phyloP scores from a whole-genome alignment of 2,329 filamentous ascomycete species.

The Chrysoporthe austroafricana region DNA sequence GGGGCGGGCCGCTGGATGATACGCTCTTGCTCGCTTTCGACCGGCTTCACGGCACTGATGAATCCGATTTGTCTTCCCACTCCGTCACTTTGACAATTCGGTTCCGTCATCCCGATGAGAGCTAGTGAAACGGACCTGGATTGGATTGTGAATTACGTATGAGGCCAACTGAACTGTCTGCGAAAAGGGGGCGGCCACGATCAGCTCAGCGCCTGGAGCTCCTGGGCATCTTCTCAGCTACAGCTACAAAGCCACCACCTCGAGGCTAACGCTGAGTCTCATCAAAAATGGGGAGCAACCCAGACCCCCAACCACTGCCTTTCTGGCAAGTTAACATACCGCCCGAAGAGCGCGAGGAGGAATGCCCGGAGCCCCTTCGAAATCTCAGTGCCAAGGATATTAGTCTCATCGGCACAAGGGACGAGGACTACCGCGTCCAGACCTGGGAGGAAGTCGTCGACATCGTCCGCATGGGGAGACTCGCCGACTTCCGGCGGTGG shows the following conservation, averaged over 20 bases:
- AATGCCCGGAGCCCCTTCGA: constrained; percentile 74
- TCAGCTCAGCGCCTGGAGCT: background rate
- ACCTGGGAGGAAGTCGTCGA: constrained; percentile 72
- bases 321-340: constrained; percentile 88
- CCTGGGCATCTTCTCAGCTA: background rate
- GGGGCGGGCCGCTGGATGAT: background rate
- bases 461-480: constrained; percentile 66
- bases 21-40: background rate
- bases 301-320: constrained; percentile 44
- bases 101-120: background rate
- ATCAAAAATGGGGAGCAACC: constrained; percentile 42
- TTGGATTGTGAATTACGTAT: background rate
- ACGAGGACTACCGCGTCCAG: constrained; percentile 65
- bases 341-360: constrained; percentile 57
- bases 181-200: background rate
- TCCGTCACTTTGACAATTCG: background rate
- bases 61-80: background rate
- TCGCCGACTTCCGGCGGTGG: constrained; percentile 76
- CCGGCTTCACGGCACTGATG: background rate
- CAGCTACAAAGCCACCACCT: background rate
- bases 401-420: constrained; percentile 70
- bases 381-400: constrained; percentile 70
- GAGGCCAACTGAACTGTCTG: background rate
- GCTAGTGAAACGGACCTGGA: background rate
- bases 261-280: background rate